Conservation (phyloP, 768 basidiomycete species). For the Hygrophorus russula region DNA sequence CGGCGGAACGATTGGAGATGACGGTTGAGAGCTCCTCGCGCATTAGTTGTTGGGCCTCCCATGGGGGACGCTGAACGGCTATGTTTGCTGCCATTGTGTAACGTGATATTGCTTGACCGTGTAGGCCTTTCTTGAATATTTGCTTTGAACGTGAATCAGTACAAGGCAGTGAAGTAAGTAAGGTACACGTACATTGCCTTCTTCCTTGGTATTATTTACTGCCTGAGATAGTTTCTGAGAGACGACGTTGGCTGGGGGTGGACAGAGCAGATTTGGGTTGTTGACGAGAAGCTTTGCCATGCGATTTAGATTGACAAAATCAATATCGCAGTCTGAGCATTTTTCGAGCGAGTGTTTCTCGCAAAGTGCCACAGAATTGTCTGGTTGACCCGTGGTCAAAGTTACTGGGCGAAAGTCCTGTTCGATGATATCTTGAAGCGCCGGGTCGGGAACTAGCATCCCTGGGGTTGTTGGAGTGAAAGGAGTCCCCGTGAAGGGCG, state of each 20-base stretch:
- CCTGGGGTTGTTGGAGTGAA: no score
- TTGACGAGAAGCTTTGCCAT: constrained; percentile 57
- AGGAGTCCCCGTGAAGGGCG: no score
- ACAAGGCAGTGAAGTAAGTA: constrained; percentile 5
- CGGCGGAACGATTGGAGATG: constrained; percentile 86
- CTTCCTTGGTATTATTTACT: constrained; percentile 77
- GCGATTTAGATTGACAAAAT: constrained; percentile 69
- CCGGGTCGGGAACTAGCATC: constrained; percentile 50
- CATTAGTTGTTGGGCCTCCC: constrained; percentile 76
- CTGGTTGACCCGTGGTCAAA: constrained; percentile 40
- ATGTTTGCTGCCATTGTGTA: constrained; percentile 73
- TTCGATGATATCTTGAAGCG: constrained; percentile 68
- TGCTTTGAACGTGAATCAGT: constrained; percentile 31
- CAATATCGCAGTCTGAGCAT: constrained; percentile 61
- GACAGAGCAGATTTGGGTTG: constrained; percentile 65
- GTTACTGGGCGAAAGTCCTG: constrained; percentile 52
- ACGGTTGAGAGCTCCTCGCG: constrained; percentile 88
- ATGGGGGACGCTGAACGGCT: constrained; percentile 74
- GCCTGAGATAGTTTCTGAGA: constrained; percentile 66
- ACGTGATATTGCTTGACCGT: constrained; percentile 58
- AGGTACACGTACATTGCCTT: constrained; percentile 72
- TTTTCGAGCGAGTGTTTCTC: constrained; percentile 57
- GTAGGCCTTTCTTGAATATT: constrained; percentile 67
- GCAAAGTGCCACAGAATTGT: constrained; percentile 50
- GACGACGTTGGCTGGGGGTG: constrained; percentile 70